These are phyloP conservation scores for Cordyceps fumosorosea DNA, from an alignment of 2,329 filamentous ascomycete genomes.

Conservation along the genomic window DNA sequence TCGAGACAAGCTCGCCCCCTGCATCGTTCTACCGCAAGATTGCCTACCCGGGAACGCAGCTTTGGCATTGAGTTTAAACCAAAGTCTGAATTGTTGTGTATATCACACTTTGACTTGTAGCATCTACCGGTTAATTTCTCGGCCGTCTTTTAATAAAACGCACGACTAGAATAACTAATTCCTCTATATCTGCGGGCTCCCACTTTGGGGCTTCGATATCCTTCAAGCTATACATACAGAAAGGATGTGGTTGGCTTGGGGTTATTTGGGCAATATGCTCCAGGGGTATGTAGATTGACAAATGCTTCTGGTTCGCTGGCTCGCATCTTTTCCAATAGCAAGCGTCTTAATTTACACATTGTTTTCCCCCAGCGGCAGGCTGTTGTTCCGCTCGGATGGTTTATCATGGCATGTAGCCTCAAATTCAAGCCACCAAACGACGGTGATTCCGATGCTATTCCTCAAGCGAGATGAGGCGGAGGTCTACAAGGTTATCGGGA, in stretches of 20 bases:
- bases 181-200: background rate
- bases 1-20: background rate
- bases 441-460: background rate
- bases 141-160: too few species aligned
- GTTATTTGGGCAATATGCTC: too few species aligned
- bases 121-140: background rate
- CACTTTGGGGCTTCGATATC: too few species aligned
- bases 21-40: background rate
- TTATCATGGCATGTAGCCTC: background rate
- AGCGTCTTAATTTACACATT: background rate
- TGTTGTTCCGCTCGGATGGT: background rate
- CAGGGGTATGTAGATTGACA: background rate
- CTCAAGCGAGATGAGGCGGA: too few species aligned
- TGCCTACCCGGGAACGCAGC: too few species aligned
- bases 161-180: background rate
- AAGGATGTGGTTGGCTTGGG: too few species aligned
- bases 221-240: too few species aligned
- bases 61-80: too few species aligned
- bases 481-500: background rate
- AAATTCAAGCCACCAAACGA: background rate
- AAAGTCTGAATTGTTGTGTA: too few species aligned
- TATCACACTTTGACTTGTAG: too few species aligned
- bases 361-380: background rate
- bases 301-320: background rate
- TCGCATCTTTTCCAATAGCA: background rate